A percentile compares a stretch with the other conserved stretches of the same genome.
phyloP scores from a whole-genome alignment of 225 moss, liverwort and hornwort genomes.

The Polytrichum formosum region DNA sequence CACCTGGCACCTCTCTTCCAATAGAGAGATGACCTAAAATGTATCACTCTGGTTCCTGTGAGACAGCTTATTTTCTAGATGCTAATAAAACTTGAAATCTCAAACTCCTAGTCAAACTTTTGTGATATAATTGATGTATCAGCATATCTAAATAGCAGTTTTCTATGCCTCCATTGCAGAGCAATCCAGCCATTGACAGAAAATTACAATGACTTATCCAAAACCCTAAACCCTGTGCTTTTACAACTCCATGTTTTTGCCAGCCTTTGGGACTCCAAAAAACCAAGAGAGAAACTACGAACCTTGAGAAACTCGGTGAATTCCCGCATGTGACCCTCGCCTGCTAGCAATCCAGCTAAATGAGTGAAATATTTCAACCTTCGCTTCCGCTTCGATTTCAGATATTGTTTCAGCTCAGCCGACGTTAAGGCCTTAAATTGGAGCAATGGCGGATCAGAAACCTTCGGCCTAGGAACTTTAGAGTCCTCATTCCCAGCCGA shows the following conservation, averaged over 20 bases:
- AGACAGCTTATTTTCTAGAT: neutral
- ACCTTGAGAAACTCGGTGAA: too few species aligned
- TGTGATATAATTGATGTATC: too few species aligned
- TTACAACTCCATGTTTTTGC: too few species aligned
- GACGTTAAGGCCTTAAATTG: constrained; percentile 32
- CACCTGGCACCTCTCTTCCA: neutral
- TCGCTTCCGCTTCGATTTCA: constrained; percentile 44
- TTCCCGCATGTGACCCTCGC: constrained; percentile 53
- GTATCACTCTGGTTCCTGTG: neutral
- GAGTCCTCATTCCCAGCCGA: constrained; percentile 14
- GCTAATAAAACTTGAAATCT: too few species aligned
- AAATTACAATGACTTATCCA: too few species aligned
- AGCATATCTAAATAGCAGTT: too few species aligned
- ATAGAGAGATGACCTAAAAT: neutral
- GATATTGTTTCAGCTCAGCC: constrained; percentile 33
- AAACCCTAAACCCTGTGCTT: too few species aligned
- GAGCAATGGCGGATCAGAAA: constrained; percentile 24
- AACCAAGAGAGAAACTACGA: too few species aligned
- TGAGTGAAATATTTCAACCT: constrained; percentile 44
- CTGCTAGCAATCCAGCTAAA: constrained; percentile 65
- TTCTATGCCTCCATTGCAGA: too few species aligned
- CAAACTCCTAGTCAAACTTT: too few species aligned
- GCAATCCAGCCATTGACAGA: too few species aligned
- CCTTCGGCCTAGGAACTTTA: constrained; percentile 6
- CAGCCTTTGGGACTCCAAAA: too few species aligned